Base-by-base conservation (phyloP, 495 filamentous ascomycete genomes). In the Ascodesmis nigricans region DNA sequence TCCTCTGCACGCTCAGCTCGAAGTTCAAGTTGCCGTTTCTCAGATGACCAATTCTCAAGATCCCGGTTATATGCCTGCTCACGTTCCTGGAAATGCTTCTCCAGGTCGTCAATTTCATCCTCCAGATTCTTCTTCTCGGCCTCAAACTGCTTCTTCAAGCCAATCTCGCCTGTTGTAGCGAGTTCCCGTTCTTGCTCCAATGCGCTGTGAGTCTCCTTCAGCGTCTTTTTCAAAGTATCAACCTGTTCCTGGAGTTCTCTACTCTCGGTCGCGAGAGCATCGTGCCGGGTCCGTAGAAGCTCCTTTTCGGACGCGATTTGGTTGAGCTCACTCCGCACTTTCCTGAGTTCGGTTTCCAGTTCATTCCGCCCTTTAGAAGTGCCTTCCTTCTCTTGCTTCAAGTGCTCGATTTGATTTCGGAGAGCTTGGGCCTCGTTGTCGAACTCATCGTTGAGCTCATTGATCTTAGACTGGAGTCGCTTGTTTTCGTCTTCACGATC, bases 11-110 rank as follows among this genome's bases (percentile, higher is more conserved):
- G 64, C 33, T 73, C 66, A 32, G 67, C 67, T 40, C 78, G 69
- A 3, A 68, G 58, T 38, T 77, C 64, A 7, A 84, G 55, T 31
- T 61, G 61, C 24, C 67, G 66, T 40, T 61, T 69, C 39, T 71
- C 66, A 15, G 64, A 63, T 19, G 74, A 65, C 78, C 75, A 82
- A 31, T 69, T 66, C 29, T 77, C 71, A 45, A 67, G 63, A 40
- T 78, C 70, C 38, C 72, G 63, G 20, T 72, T 67, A 54, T 73
- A 69, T 15, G 71, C 60, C 20, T 67, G 69, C 45, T 79, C 71
- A 35, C 75, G 73, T 42, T 79, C 73, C 42, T 74, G 66, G n/a
- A 80, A 61, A 36, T 79, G 71, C 21, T 67, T 68, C 24, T 73
- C 65, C 6, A 81, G 62, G 38, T 69, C 59, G 19, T 77, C 69